Percentiles rank a stretch among this genome's conserved stretches.
phyloP scores from a whole-genome alignment of 2,329 filamentous ascomycete genomes.

The Aspergillus aculeatus region DNA sequence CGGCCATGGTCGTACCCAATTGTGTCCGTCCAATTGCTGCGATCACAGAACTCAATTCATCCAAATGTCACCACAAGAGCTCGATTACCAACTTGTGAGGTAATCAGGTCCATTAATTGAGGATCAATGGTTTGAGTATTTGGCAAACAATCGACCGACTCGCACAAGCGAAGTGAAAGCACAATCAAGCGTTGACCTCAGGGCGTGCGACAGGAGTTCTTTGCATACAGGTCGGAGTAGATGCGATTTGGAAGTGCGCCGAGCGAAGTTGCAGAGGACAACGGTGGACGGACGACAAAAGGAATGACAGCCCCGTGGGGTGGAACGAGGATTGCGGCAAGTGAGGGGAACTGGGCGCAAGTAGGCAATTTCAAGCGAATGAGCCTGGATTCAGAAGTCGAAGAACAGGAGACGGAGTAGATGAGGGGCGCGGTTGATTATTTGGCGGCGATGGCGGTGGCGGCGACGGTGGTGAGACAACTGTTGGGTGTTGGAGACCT shows the following conservation, averaged over 20 bases:
- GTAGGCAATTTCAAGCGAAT: conserved; percentile 8
- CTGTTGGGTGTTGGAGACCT: no score
- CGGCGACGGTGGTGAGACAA: neutral
- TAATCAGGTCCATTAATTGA: conserved; percentile 18
- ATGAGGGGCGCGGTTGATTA: conserved; percentile 15
- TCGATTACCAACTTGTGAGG: neutral
- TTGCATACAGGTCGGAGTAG: neutral
- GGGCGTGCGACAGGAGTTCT: no score
- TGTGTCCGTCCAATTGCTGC: conserved; percentile 9
- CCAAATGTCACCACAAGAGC: neutral
- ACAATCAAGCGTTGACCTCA: neutral
- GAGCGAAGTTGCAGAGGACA: conserved; percentile 4
- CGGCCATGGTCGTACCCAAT: conserved; percentile 47
- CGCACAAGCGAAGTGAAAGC: neutral
- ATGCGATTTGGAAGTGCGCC: neutral
- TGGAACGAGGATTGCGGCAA: conserved; percentile 7
- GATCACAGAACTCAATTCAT: conserved; percentile 3
- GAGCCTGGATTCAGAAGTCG: neutral
- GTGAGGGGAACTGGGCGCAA: conserved; percentile 6
- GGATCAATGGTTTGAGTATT: conserved; percentile 2
- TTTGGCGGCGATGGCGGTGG: neutral
- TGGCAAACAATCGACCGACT: neutral
- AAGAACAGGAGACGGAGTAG: neutral
- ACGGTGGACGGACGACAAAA: conserved; percentile 16
- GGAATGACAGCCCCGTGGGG: conserved; percentile 20